Conservation (phyloP, 176 grass and related monocot species). For the barley (Hordeum vulgare) region DNA sequence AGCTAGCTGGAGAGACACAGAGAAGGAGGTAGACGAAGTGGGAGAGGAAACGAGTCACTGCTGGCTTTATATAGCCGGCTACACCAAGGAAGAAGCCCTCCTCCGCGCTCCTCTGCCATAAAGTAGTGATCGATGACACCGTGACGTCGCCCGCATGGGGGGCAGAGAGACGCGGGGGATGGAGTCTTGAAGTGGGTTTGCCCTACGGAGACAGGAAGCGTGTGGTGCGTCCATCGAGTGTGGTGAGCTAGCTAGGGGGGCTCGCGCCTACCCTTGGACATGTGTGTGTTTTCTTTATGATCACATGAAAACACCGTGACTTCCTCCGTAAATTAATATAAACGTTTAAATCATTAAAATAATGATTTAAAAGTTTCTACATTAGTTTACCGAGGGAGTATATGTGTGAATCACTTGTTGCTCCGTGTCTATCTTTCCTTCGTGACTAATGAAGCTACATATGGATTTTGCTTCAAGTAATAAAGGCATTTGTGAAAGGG, state of each 20-base stretch:
- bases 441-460: too few species aligned
- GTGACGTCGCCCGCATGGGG: neutral
- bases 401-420: too few species aligned
- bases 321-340: too few species aligned
- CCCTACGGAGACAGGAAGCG: neutral
- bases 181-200: conserved; percentile 57
- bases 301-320: too few species aligned
- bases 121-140: neutral
- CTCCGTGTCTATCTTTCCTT: too few species aligned
- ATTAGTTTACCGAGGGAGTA: too few species aligned
- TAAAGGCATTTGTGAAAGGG: too few species aligned
- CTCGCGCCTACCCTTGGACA: neutral
- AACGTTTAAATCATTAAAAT: too few species aligned
- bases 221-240: conserved; percentile 14
- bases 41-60: neutral
- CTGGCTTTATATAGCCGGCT: conserved; percentile 43
- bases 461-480: too few species aligned
- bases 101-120: neutral
- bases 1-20: neutral
- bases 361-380: too few species aligned
- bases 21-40: neutral
- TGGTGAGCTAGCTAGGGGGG: neutral
- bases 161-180: conserved; percentile 1
- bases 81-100: neutral
- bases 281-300: conserved; percentile 3